Base-by-base conservation (phyloP, 345 rosid species). In the Heritiera fomes region DNA sequence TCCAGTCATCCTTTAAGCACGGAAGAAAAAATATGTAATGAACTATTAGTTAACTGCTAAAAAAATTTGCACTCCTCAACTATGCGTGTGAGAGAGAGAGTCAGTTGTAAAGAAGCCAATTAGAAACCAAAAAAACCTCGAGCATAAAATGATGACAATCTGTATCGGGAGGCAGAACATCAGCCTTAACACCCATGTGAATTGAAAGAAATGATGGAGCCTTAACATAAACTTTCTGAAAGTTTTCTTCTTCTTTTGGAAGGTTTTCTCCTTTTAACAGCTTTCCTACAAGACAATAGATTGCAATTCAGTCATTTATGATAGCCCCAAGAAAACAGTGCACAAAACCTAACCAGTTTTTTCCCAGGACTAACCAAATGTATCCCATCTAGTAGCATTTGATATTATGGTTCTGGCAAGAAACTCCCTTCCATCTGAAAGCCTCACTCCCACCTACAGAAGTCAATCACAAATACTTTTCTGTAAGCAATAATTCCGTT, bases 311-410 rank as follows among this genome's bases (percentile, higher is more conserved):
- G 34, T 64, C 52, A 76, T 76, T 76, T 18, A 76, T 11, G 7
- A 8, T 5, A 47, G 3, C 7, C 58, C 9, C 62, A 63, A 64
- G 12, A 63, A 76, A 63, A 13, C 47, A 63, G 49, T 30, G 23
- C 17, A 34, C 8, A 11, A 10, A 49, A 76, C 61, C 8, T n/a
- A 53, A 73, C 77, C 7, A 71, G 23, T 55, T 62, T 53, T 30
- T 38, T 67, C 60, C 64, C 1, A 77, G 69, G 46, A 82, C 98
- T 86, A 83, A 96, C 99, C 97, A 83, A 96, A 96, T 34, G 99
- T 96, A 82, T 92, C 98, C 99, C 99, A 95, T 90, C 98, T 92
- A 50, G 99, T 93, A 78, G 98, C 98, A 85, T 93, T 95, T 78
- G 99, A 95, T 75, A 95, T 88, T 81, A 92, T 79, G 13, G 97